Evolutionary conservation across 345 rosid species (phyloP), one percentile per base, ranked within the genome.

Genomic region (Euphorbia pulcherrima): DNA sequence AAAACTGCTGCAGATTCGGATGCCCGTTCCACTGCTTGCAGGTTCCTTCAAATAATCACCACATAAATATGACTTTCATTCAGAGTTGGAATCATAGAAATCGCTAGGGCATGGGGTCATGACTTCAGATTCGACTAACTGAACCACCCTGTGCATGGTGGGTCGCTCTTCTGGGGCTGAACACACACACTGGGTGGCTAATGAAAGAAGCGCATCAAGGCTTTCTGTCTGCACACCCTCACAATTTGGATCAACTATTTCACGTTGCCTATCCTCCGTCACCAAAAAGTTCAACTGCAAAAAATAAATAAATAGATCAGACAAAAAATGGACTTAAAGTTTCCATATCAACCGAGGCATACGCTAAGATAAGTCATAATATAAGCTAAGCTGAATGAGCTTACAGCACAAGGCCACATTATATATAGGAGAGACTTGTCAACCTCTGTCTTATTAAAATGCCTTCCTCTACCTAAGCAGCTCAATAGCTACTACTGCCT

Each of bases 101-200:
- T 94, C 97, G 64, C 99, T 94, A 12, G 97, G 99, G 81, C 96
- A 94, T 39, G 99, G 99, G 72, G 97, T 91, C 97, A 91, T 91
- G 65, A 91, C 96, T 73, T 89, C 99, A 27, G 99, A 89, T 78
- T 91, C 97, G 14, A 94, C 93, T 63, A 88, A 74, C 70, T 94
- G 99, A 35, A 91, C 88, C 62, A 94, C 96, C 77, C 96, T 83
- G 80, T 94, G 99, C 97, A 91, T 94, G 73, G 92, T 88, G 60
- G 96, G 99, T 50, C 99, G 83, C 64, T 91, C 96, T 61, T 91
- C 95, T 6, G 99, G 91, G 74, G 64, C 77, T 0, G 94, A 82
- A 69, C 91, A 87, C 37, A 91, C 88, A 23, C 99, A 94, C 21
- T 84, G 91, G 65, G 76, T 86, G 55, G 97, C 97, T 70, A 94